Evolutionary conservation across 441 rosid species (phyloP), one percentile per base, ranked within the genome.

Genomic region (Arabidopsis lyrata): DNA sequence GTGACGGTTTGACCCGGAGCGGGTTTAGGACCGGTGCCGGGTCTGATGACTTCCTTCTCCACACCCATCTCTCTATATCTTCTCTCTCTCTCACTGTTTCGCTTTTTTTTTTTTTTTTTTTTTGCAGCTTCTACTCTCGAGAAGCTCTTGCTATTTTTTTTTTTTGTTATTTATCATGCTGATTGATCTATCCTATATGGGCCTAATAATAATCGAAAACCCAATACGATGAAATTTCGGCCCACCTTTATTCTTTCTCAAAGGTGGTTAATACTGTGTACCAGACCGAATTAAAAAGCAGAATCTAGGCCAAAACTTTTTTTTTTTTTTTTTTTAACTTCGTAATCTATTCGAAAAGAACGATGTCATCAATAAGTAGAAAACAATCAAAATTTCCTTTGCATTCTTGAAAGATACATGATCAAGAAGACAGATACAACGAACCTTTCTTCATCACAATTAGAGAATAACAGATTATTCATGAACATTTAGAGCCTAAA

Each of bases 11-110:
- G 98, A 18, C 97, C 97, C 20, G 83, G 71, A n/a, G 68, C 27
- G 11, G 97, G 98, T 73, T 85, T 88, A 29, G 95, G 91, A 29
- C 97, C 97, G 14, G 48, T 84, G 66, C 98, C 97, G 6, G 93
- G 84, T 68, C 90, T 81, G 81, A 93, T 62, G 54, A 93, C 78
- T 77, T 88, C 83, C 84, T 89, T 88, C 80, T 92, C 95, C 13
- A 92, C 81, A 81, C 95, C 98, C 98, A 93, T 92, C 47, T 53
- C 64, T 54, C 42, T 0, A 8, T 52, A 18, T 18, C 44, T 41
- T 39, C 66, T 14, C 55, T 42, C 55, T 34, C 18, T 57, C 2
- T 49, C 34, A 29, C 71, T 54, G 24, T 35, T 8, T 54, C 8
- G 18, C 52, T n/a, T n/a, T n/a, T n/a, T 56, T 38, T 57, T 4